A percentile compares a stretch with the other conserved stretches of the same genome.
These are phyloP conservation scores for Cryphonectria carpinicola DNA, from an alignment of 2,329 filamentous ascomycete genomes.

Conservation along the genomic window DNA sequence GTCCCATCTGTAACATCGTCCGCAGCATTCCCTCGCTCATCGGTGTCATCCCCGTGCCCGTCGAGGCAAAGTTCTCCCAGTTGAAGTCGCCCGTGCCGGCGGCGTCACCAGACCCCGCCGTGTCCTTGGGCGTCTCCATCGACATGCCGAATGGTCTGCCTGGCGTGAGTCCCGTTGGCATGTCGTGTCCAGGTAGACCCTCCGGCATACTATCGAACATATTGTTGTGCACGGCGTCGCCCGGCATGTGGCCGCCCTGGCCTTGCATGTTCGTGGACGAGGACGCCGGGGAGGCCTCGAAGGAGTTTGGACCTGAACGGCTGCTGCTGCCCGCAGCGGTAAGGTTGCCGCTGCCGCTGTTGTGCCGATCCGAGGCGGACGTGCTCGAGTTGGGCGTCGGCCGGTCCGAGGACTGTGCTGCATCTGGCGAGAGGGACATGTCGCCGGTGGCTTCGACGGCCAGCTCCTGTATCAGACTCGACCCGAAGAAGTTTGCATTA, in stretches of 20 bases:
- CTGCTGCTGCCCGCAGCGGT: slow-evolving; percentile 29
- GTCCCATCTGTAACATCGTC: slow-evolving; percentile 61
- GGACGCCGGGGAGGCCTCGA: slow-evolving; percentile 55
- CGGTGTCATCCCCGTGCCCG: slow-evolving; percentile 54
- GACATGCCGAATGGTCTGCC: slow-evolving; percentile 40
- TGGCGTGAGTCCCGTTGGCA: slow-evolving; percentile 42
- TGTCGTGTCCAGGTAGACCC: slow-evolving; percentile 40
- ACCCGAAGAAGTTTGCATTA: slow-evolving; percentile 29
- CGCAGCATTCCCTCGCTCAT: slow-evolving; percentile 61
- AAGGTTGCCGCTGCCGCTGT: slow-evolving; percentile 22
- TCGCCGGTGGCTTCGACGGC: slow-evolving; percentile 50
- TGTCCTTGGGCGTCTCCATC: slow-evolving; percentile 42
- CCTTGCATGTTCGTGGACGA: slow-evolving; percentile 46
- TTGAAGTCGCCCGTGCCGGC: slow-evolving; percentile 39
- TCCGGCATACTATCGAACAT: slow-evolving; percentile 44
- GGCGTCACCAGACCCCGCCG: slow-evolving; percentile 17
- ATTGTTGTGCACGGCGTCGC: slow-evolving; percentile 42
- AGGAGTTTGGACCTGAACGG: slow-evolving; percentile 50
- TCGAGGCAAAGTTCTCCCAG: slow-evolving; percentile 30
- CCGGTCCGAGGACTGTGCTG: slow-evolving; percentile 51
- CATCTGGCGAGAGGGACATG: slow-evolving; percentile 53
- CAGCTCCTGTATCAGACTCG: slow-evolving; percentile 43
- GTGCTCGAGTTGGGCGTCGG: slow-evolving; percentile 64
- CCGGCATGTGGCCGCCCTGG: slow-evolving; percentile 35
- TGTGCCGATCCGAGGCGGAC: slow-evolving; percentile 47